Evolutionary conservation across 1,284 basidiomycete genomes (phyloP), one percentile per base, ranked within the genome.

Genomic region (Leucoagaricus sp.): DNA sequence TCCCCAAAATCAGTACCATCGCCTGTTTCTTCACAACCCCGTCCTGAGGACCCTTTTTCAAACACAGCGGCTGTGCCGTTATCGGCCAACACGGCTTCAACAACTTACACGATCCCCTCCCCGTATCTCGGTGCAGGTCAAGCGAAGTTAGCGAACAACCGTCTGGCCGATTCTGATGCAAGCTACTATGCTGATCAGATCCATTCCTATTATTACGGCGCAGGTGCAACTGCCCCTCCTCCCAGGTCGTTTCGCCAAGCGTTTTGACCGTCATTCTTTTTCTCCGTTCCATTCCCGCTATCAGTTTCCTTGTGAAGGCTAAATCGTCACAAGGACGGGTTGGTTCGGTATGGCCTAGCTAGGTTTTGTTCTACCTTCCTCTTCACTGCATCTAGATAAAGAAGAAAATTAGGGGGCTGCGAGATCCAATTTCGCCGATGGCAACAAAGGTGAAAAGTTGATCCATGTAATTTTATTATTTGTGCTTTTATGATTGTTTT

Each of bases 161-260:
- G 36, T 26, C 46, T 36, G 23, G 21, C 23, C 23, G 48, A 45
- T 29, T 55, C 41, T 10, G 54, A 44, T 36, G 41, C 40, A 8
- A 48, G 23, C 46, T 55, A 34, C n/a, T 56, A 49, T 36, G 48
- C 48, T 26, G 29, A 34, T 28, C 54, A 45, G 33, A 34, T 49
- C 6, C 54, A 45, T 25, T 55, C 45, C 8, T 41, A 49, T 42
- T 55, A 49, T 28, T 50, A 49, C 28, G 53, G 45, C 36, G 38
- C 40, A 28, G 48, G 33, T 40, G 31, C 48, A 36, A 44, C 19
- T 5, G n/a, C 42, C n/a, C 33, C 54, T 50, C 31, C 45, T 7
- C 21, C 31, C 26, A 36, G 48, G 29, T 21, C 47, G 28, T 23
- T 38, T 25, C 48, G 21, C 28, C 17, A 44, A 23, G 38, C 38